Percentiles rank a stretch among this genome's conserved stretches.
phyloP scores from a whole-genome alignment of 306 rosid genomes.

The Oemleria cerasiformis region DNA sequence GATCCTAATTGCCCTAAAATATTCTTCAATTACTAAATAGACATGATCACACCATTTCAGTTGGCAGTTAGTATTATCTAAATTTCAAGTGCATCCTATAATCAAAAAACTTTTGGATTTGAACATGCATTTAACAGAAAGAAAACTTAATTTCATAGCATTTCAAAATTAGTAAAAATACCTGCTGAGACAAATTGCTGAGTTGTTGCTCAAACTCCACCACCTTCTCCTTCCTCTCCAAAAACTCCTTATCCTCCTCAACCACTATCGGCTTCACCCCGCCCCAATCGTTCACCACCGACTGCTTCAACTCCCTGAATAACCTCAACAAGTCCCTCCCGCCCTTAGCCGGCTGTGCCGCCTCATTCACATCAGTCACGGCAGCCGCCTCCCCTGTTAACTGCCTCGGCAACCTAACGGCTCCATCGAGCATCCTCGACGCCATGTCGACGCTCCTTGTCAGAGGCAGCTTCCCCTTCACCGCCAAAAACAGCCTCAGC shows the following conservation, averaged over 20 bases:
- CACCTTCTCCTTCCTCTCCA: conserved; percentile 70
- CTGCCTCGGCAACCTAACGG: conserved; percentile 39
- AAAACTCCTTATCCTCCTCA: conserved; percentile 83
- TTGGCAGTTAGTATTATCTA: conserved; percentile 1
- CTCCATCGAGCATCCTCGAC: conserved; percentile 36
- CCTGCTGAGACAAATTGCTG: conserved; percentile 80
- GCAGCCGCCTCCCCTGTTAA: conserved; percentile 16
- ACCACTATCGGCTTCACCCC: conserved; percentile 68
- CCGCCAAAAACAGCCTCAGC: conserved; percentile 34
- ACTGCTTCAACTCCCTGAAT: conserved; percentile 72
- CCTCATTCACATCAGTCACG: conserved; percentile 23
- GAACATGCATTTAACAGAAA: not conserved
- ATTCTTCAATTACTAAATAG: not conserved
- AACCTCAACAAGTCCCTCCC: conserved; percentile 45
- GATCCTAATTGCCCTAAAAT: not conserved
- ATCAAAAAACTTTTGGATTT: not conserved
- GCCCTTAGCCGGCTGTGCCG: conserved; percentile 31
- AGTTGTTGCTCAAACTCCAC: conserved; percentile 70
- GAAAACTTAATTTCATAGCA: not conserved
- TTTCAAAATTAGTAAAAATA: conserved; percentile 8
- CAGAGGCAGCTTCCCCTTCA: conserved; percentile 30
- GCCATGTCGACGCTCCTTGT: conserved; percentile 31
- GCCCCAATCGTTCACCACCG: conserved; percentile 78
- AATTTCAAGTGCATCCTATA: not conserved
- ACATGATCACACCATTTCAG: not conserved